Percentiles rank a stretch among this genome's conserved stretches.
These are phyloP conservation scores for Salisapilia sapeloensis DNA, from an alignment of 352 stramenopile genomes.

Conservation along the genomic window DNA sequence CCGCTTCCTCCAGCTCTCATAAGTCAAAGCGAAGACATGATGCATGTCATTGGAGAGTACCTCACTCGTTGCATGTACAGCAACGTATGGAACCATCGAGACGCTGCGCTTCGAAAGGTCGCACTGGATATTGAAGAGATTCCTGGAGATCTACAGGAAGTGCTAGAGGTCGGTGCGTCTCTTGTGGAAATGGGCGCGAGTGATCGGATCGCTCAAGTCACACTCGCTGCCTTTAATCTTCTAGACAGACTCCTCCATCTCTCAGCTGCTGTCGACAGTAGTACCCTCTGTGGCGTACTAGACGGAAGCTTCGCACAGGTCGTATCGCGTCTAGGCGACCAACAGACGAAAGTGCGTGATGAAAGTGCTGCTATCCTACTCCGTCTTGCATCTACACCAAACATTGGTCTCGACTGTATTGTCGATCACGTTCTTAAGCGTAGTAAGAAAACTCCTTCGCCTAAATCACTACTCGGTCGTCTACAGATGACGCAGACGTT, in stretches of 20 bases:
- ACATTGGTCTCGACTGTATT: constrained; percentile 50
- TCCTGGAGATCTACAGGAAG: constrained; percentile 16
- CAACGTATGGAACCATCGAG: constrained; percentile 76
- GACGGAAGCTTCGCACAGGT: constrained; percentile 62
- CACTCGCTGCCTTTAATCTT: constrained; percentile 50
- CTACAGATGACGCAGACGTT: constrained; percentile 44
- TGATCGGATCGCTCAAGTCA: constrained; percentile 59
- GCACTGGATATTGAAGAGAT: constrained; percentile 53
- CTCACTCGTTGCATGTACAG: constrained; percentile 74
- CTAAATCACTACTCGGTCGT: constrained; percentile 54
- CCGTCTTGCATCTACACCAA: constrained; percentile 31
- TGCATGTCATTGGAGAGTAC: constrained; percentile 53
- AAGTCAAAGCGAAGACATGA: constrained; percentile 66
- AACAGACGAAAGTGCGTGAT: constrained; percentile 55
- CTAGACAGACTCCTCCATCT: constrained; percentile 11
- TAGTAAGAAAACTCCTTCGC: constrained; percentile 50
- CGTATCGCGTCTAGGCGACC: constrained; percentile 60
- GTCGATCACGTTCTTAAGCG: constrained; percentile 41
- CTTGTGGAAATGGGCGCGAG: constrained; percentile 53
- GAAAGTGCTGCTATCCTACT: constrained; percentile 25
- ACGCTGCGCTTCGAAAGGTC: constrained; percentile 73
- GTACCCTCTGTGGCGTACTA: constrained; percentile 25
- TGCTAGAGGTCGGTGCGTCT: constrained; percentile 43
- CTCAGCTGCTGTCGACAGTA: not conserved
- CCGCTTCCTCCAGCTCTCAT: constrained; percentile 38